Percentiles rank a stretch among this genome's conserved stretches.
Conservation (phyloP, 1,284 basidiomycete genomes). For the Stereum hirsutum region DNA sequence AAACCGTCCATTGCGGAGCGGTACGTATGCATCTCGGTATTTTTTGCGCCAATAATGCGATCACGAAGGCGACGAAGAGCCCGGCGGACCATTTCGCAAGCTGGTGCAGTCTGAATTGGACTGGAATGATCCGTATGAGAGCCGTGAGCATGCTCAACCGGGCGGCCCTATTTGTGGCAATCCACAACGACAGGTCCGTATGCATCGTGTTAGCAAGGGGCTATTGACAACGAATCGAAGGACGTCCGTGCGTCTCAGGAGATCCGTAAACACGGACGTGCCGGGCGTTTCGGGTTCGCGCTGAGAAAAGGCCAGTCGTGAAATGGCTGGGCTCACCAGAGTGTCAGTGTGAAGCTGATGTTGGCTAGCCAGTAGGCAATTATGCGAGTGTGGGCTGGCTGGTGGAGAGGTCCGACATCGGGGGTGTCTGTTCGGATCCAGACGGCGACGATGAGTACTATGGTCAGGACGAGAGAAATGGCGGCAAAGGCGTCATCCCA, state of each 20-base stretch:
- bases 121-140: slow-evolving; percentile 19
- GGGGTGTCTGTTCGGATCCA: slow-evolving; percentile 19
- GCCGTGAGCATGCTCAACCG: slow-evolving; percentile 22
- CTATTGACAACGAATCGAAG: too few relatives aligned
- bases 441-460: slow-evolving; percentile 16
- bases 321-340: slow-evolving; percentile 19
- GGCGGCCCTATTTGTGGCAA: slow-evolving; percentile 14
- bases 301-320: background rate
- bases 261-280: too few relatives aligned
- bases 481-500: slow-evolving; percentile 22
- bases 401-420: slow-evolving; percentile 9
- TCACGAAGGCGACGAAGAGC: background rate
- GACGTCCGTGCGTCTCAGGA: too few relatives aligned
- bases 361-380: slow-evolving; percentile 20
- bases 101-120: slow-evolving; percentile 13
- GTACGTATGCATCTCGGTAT: background rate
- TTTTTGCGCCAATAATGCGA: background rate
- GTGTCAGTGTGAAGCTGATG: slow-evolving; percentile 17
- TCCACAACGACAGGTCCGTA: background rate
- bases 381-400: slow-evolving; percentile 13
- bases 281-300: too few relatives aligned
- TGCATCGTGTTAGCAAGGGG: background rate
- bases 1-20: slow-evolving; percentile 15
- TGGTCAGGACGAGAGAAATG: slow-evolving; percentile 13
- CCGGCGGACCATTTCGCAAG: slow-evolving; percentile 9